These are phyloP conservation scores for Cyclotella atomus DNA, from an alignment of 108 stramenopile species.

Conservation along the genomic window DNA sequence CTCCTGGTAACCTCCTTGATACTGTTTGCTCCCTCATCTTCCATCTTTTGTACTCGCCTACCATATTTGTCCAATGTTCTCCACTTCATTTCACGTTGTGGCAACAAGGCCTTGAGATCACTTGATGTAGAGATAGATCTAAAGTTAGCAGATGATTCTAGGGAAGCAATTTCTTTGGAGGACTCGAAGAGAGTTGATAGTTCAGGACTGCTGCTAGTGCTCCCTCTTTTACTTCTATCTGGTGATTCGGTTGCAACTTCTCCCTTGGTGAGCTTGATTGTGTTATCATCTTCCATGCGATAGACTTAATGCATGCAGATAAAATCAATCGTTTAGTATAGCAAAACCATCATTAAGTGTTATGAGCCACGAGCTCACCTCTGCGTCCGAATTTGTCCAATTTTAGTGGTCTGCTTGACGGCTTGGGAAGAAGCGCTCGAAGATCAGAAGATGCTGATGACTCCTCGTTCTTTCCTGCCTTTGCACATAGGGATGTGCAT, in stretches of 20 bases:
- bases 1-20: no score
- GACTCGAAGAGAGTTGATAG: not conserved
- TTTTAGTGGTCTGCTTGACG: conserved; percentile 9
- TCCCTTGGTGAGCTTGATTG: conserved; percentile 19
- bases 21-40: conserved; percentile 40
- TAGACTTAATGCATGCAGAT: conserved; percentile 4
- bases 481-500: not conserved
- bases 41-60: conserved; percentile 36
- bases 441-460: conserved; percentile 15
- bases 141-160: conserved; percentile 6
- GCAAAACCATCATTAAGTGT: no score
- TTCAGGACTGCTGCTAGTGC: not conserved
- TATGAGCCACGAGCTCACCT: not conserved
- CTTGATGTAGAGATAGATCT: not conserved
- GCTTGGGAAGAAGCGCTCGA: conserved; percentile 19
- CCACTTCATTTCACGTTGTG: conserved; percentile 21
- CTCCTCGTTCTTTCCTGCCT: not conserved
- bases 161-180: conserved; percentile 9
- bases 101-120: conserved; percentile 20
- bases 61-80: conserved; percentile 35
- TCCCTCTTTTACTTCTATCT: not conserved
- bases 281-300: conserved; percentile 31
- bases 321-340: not conserved
- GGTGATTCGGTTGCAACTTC: not conserved
- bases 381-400: conserved; percentile 34